Evolutionary conservation across 1,139 yeast species (phyloP).

Genomic region (Blastobotrys persicus): DNA sequence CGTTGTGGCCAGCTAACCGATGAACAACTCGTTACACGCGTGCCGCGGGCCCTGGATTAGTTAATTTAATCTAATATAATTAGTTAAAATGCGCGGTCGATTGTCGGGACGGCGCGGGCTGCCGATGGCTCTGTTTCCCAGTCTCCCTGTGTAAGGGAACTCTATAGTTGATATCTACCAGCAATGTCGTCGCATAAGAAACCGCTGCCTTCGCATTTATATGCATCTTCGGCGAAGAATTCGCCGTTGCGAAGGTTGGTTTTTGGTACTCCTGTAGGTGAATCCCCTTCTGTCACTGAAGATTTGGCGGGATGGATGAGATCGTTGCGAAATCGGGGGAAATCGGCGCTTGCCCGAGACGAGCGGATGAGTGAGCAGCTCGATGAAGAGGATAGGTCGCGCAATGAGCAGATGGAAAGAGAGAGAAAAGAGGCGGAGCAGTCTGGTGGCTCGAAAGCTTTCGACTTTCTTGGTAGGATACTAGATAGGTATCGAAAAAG

Average conservation of each 20-base stretch:
- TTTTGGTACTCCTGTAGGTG: constrained; percentile 3
- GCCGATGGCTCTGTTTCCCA: neutral
- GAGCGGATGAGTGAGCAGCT: constrained; percentile 38
- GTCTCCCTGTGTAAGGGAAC: neutral
- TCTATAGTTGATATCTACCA: neutral
- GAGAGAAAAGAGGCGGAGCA: constrained; percentile 31
- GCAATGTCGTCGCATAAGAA: neutral
- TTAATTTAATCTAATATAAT: too few species aligned
- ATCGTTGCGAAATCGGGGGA: constrained; percentile 46
- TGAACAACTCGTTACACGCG: constrained; percentile 12
- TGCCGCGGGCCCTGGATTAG: too few species aligned
- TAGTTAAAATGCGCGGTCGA: too few species aligned
- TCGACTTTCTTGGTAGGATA: constrained; percentile 41
- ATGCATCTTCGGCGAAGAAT: constrained; percentile 3
- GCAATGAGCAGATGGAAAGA: constrained; percentile 35
- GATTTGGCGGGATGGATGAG: constrained; percentile 55
- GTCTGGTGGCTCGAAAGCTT: constrained; percentile 31
- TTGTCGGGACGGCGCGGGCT: too few species aligned
- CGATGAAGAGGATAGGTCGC: constrained; percentile 43
- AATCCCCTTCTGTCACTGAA: constrained; percentile 24
- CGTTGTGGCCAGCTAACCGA: neutral
- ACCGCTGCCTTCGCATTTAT: constrained; percentile 5
- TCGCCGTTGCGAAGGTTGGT: constrained; percentile 6
- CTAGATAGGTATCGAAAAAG: constrained; percentile 24
- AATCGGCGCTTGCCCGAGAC: constrained; percentile 29